Percentiles rank a stretch among this genome's conserved stretches.
Evolutionary conservation across 139 green algal genomes (phyloP).

Genomic region (Chlorella ohadii): DNA sequence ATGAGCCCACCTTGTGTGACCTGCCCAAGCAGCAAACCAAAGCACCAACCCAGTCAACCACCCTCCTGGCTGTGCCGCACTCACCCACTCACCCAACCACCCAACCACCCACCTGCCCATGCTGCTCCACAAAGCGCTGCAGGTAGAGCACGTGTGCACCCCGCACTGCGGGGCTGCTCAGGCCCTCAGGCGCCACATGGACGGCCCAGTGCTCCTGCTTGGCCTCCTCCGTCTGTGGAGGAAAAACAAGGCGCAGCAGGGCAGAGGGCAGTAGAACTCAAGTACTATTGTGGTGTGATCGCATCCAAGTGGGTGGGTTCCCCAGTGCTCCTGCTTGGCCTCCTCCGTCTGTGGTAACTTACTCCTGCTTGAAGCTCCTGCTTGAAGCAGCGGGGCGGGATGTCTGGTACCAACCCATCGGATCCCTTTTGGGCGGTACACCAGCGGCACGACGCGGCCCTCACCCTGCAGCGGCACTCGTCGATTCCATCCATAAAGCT

Average conservation of each 20-base stretch:
- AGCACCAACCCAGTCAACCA: too few species aligned
- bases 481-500: too few species aligned
- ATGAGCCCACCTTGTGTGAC: not conserved
- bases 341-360: conserved; percentile 11
- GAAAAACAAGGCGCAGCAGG: not conserved
- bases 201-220: not conserved
- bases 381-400: too few species aligned
- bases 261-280: not conserved
- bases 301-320: too few species aligned
- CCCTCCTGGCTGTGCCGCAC: too few species aligned
- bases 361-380: too few species aligned
- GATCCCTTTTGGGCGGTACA: conserved; percentile 4
- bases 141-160: not conserved
- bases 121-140: not conserved
- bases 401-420: too few species aligned
- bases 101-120: not conserved
- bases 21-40: too few species aligned
- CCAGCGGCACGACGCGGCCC: not conserved
- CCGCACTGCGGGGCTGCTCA: not conserved
- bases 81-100: not conserved
- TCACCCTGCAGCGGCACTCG: too few species aligned
- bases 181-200: not conserved
- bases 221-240: not conserved
- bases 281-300: too few species aligned
- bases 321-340: conserved; percentile 1